Evolutionary conservation across 169 alveolate species (phyloP).

Genomic region (Theileria parva): DNA sequence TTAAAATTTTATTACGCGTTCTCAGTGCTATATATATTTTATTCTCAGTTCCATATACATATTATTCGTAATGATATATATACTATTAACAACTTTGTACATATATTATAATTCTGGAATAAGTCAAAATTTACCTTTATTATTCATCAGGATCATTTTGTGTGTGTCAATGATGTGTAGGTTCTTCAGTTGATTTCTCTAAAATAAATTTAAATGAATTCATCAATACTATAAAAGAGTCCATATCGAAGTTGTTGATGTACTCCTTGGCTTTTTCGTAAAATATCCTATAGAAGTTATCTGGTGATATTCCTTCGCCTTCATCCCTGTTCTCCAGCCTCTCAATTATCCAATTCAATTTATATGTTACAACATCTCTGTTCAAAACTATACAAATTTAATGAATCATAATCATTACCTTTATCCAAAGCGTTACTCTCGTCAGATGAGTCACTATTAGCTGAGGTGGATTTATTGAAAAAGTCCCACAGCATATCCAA

Average conservation of each 20-base stretch:
- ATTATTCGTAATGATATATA: neutral
- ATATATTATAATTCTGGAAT: neutral
- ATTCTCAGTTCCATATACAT: neutral
- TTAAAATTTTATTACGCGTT: slow-evolving; percentile 44
- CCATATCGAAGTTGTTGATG: slow-evolving; percentile 56
- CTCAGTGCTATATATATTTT: slow-evolving; percentile 35
- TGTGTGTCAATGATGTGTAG: slow-evolving; percentile 13
- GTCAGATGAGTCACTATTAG: neutral
- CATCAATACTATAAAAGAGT: slow-evolving; percentile 31
- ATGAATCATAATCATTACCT: neutral
- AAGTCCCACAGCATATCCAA: slow-evolving; percentile 78
- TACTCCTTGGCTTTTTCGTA: slow-evolving; percentile 50
- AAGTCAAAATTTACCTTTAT: slow-evolving; percentile 17
- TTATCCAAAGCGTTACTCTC: neutral
- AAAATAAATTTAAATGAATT: neutral
- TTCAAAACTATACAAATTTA: slow-evolving; percentile 14
- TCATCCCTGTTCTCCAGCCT: slow-evolving; percentile 63
- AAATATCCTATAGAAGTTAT: slow-evolving; percentile 71
- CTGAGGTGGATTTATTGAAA: slow-evolving; percentile 48
- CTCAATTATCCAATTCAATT: slow-evolving; percentile 69
- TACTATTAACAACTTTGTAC: too few relatives aligned
- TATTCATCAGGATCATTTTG: slow-evolving; percentile 44
- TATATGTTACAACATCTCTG: slow-evolving; percentile 67
- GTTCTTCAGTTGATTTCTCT: slow-evolving; percentile 42
- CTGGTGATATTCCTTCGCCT: slow-evolving; percentile 80